Conservation (phyloP, 768 basidiomycete genomes). For the Lanmaoa rubissima region DNA sequence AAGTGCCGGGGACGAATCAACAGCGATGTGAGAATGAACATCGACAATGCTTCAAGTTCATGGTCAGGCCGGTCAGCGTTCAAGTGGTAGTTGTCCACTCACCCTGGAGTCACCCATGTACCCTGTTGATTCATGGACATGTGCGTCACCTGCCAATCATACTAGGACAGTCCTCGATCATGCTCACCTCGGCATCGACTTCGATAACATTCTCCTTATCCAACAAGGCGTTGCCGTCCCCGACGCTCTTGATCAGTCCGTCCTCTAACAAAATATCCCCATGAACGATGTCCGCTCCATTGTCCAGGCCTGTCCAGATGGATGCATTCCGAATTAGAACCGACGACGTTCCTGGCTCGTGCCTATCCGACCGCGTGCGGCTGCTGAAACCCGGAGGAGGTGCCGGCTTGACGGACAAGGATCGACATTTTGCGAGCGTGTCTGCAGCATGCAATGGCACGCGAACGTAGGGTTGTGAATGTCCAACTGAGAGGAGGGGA, state of each 20-base stretch:
- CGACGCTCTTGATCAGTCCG: slow-evolving; percentile 61
- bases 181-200: slow-evolving; percentile 42
- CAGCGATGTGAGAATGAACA: slow-evolving; percentile 58
- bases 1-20: slow-evolving; percentile 37
- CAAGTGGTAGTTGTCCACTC: neutral
- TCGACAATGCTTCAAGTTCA: slow-evolving; percentile 43
- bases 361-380: slow-evolving; percentile 56
- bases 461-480: neutral
- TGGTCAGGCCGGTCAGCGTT: neutral
- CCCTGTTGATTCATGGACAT: slow-evolving; percentile 36
- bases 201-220: slow-evolving; percentile 26
- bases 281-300: slow-evolving; percentile 55
- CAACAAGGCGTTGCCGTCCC: slow-evolving; percentile 21
- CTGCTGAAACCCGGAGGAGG: slow-evolving; percentile 44
- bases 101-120: slow-evolving; percentile 64
- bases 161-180: too few relatives aligned
- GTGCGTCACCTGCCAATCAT: neutral
- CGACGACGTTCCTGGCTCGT: slow-evolving; percentile 49
- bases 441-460: slow-evolving; percentile 25
- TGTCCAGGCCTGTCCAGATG: slow-evolving; percentile 70
- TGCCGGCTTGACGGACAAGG: slow-evolving; percentile 41
- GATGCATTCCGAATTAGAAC: slow-evolving; percentile 65
- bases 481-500: neutral
- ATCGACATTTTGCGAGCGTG: slow-evolving; percentile 45
- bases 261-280: slow-evolving; percentile 62